These are phyloP conservation scores for Scedosporium apiospermum DNA, from an alignment of 2,329 filamentous ascomycete species.

Conservation along the genomic window DNA sequence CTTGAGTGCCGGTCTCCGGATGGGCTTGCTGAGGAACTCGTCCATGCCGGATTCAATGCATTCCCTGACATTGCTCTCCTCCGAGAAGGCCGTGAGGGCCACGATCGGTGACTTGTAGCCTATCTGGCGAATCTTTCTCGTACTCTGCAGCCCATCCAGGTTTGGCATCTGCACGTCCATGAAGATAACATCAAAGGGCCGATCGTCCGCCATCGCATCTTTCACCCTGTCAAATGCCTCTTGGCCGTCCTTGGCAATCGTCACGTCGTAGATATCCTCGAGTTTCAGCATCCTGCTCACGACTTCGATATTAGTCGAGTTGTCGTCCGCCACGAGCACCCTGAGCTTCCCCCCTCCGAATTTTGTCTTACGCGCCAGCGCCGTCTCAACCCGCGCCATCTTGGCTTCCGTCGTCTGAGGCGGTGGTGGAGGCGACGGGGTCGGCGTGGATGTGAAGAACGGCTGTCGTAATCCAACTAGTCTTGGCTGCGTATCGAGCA, in stretches of 20 bases:
- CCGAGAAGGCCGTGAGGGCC: conserved; percentile 79
- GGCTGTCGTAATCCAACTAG: conserved; percentile 75
- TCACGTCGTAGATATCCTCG: conserved; percentile 77
- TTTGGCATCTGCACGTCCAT: conserved; percentile 98
- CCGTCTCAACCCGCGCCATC: conserved; percentile 52
- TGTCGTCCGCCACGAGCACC: conserved; percentile 74
- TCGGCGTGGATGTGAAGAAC: conserved; percentile 53
- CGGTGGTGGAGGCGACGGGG: conserved; percentile 9
- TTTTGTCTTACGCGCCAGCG: conserved; percentile 50
- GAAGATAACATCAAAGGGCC: conserved; percentile 78
- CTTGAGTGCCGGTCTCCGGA: conserved; percentile 75
- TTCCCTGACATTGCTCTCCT: conserved; percentile 80
- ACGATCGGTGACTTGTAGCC: conserved; percentile 86
- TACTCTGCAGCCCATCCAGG: conserved; percentile 80
- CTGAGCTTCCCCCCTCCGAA: conserved; percentile 53
- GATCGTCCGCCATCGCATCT: conserved; percentile 63
- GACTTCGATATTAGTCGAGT: conserved; percentile 48
- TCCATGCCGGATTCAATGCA: conserved; percentile 88
- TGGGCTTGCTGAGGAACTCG: conserved; percentile 71
- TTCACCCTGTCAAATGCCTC: conserved; percentile 84
- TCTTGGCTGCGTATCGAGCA: conserved; percentile 61
- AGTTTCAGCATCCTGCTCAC: conserved; percentile 60
- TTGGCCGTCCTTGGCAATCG: conserved; percentile 76
- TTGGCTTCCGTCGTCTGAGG: conserved; percentile 43
- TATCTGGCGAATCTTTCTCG: conserved; percentile 72